phyloP scores from a whole-genome alignment of 2,329 filamentous ascomycete genomes.

The Fusarium sterilihyphosum region DNA sequence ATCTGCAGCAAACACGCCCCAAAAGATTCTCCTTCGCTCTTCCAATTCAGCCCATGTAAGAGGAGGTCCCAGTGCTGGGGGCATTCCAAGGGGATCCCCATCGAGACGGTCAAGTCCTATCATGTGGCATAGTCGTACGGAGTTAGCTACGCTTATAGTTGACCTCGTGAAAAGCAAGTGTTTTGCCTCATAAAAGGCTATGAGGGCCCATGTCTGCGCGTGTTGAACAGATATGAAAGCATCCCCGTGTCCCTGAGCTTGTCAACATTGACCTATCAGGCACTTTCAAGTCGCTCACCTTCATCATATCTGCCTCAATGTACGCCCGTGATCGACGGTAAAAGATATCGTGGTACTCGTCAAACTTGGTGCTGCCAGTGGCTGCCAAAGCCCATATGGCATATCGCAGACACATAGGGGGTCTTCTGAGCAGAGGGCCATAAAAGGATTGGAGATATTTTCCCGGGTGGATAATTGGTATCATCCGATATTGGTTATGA shows the following conservation, averaged over 20 bases:
- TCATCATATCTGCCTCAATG: slow-evolving; percentile 85
- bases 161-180: slow-evolving; percentile 86
- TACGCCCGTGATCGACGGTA: slow-evolving; percentile 87
- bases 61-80: slow-evolving; percentile 77
- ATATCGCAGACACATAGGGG: slow-evolving; percentile 85
- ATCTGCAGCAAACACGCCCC: slow-evolving; percentile 85
- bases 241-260: slow-evolving; percentile 74
- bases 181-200: slow-evolving; percentile 84
- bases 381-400: slow-evolving; percentile 88
- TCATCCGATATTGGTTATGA: slow-evolving; percentile 73
- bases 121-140: slow-evolving; percentile 78
- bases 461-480: slow-evolving; percentile 81
- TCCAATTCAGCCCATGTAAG: slow-evolving; percentile 80
- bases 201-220: slow-evolving; percentile 81
- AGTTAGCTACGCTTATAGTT: slow-evolving; percentile 81
- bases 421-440: slow-evolving; percentile 75
- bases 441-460: slow-evolving; percentile 82
- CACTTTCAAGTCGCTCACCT: slow-evolving; percentile 51
- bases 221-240: slow-evolving; percentile 81
- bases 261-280: background rate
- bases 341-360: slow-evolving; percentile 77
- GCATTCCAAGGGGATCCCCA: slow-evolving; percentile 70
- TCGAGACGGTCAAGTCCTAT: slow-evolving; percentile 86
- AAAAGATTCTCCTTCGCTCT: slow-evolving; percentile 86
- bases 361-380: slow-evolving; percentile 76